Evolutionary conservation across 148 eudicot species (phyloP).

Genomic region (Persicaria tinctoria): DNA sequence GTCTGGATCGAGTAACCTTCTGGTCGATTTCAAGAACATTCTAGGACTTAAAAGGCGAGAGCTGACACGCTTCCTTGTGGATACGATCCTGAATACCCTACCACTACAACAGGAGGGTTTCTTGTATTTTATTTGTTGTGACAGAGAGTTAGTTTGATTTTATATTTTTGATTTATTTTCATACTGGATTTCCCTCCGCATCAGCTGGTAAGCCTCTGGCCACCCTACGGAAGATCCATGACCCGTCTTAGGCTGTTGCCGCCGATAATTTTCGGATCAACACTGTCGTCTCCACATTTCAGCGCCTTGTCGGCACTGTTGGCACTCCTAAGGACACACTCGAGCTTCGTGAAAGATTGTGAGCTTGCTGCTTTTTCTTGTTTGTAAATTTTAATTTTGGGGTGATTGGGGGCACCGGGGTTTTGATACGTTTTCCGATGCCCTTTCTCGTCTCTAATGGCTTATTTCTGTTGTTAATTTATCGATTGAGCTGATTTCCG

Average conservation of each 20-base stretch:
- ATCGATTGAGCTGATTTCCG: background rate
- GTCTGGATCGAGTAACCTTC: too few species aligned
- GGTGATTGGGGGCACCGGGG: background rate
- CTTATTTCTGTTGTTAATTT: background rate
- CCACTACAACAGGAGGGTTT: too few species aligned
- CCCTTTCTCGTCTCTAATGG: background rate
- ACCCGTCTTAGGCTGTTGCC: constrained; percentile 38
- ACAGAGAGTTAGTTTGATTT: too few species aligned
- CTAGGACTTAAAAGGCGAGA: too few species aligned
- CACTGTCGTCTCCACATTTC: constrained; percentile 47
- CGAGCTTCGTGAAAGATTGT: constrained; percentile 51
- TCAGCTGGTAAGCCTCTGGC: constrained; percentile 27
- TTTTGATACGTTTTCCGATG: background rate
- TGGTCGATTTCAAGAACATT: too few species aligned
- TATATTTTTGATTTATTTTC: too few species aligned
- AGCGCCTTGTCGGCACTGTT: constrained; percentile 43
- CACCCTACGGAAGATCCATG: constrained; percentile 17
- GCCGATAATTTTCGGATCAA: constrained; percentile 48
- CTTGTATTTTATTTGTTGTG: too few species aligned
- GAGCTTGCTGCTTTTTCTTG: constrained; percentile 1
- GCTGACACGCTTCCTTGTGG: too few species aligned
- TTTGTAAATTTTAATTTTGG: background rate
- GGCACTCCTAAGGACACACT: constrained; percentile 62
- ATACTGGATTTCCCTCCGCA: too few species aligned
- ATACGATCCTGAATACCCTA: too few species aligned